Percentiles rank a stretch among this genome's conserved stretches.
phyloP scores from a whole-genome alignment of 192 early-diverging fungal species.

The Coemansia sp. region DNA sequence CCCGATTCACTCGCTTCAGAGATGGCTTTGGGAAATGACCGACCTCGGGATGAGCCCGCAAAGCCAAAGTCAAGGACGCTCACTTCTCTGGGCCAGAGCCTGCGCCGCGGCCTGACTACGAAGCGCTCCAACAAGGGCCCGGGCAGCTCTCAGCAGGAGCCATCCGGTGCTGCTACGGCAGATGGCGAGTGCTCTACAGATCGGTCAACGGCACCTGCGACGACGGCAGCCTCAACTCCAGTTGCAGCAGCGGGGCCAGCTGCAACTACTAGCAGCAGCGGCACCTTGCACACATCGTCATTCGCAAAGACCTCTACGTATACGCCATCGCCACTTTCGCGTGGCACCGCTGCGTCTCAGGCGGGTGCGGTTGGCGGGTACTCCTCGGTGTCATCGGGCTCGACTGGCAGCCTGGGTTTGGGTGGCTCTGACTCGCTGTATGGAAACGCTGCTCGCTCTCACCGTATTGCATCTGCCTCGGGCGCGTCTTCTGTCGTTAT shows the following conservation, averaged over 20 bases:
- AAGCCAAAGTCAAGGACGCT: conserved; percentile 44
- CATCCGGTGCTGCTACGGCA: not conserved
- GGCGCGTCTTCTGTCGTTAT: conserved; percentile 12
- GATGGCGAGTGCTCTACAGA: conserved; percentile 1
- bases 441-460: conserved; percentile 26
- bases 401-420: conserved; percentile 7
- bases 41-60: conserved; percentile 47
- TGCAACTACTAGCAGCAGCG: not conserved
- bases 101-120: conserved; percentile 47
- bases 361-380: not conserved
- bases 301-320: conserved; percentile 17
- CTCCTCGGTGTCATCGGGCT: not conserved
- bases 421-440: conserved; percentile 24
- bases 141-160: not conserved
- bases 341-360: conserved; percentile 8
- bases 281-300: conserved; percentile 1
- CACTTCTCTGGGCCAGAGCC: conserved; percentile 41
- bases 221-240: not conserved
- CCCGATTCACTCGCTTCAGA: not conserved
- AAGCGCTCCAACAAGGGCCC: conserved; percentile 26
- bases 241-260: not conserved
- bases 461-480: conserved; percentile 48
- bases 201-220: not conserved
- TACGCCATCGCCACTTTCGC: conserved; percentile 43
- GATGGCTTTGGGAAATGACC: conserved; percentile 47